Percentiles rank a stretch among this genome's conserved stretches.
Conservation (phyloP, 2,329 filamentous ascomycete genomes). For the Talaromyces amestolkiae region DNA sequence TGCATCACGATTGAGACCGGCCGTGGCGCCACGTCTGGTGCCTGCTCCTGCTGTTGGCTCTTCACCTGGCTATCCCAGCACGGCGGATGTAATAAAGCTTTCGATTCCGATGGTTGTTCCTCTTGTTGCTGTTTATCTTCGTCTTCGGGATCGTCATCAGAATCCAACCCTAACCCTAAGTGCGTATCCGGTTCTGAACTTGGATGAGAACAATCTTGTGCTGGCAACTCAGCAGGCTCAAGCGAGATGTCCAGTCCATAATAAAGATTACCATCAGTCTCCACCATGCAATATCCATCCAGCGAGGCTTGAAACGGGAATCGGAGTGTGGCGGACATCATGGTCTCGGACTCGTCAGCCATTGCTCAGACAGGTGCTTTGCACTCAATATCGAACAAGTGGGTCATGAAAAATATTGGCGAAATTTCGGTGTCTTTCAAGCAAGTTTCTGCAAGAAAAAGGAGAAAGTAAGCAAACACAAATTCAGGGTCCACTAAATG, state of each 20-base stretch:
- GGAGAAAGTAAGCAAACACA: not conserved
- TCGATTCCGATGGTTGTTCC: not conserved
- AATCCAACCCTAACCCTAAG: not conserved
- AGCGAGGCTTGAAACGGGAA: constrained; percentile 19
- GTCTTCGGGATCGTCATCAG: not conserved
- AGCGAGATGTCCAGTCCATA: constrained; percentile 11
- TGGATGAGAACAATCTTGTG: not conserved
- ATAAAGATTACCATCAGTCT: not conserved
- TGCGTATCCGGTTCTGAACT: not conserved
- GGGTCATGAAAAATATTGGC: constrained; percentile 1
- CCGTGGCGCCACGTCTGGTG: not conserved
- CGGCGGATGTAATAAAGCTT: not conserved
- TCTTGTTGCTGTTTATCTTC: not conserved
- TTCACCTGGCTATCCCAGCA: constrained; percentile 8
- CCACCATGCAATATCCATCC: constrained; percentile 2
- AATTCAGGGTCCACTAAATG: not conserved
- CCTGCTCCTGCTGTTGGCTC: not conserved
- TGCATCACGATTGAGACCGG: constrained; percentile 7
- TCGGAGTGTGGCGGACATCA: constrained; percentile 17
- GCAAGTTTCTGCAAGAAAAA: not conserved
- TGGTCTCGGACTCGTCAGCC: constrained; percentile 18
- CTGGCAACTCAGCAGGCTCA: not conserved
- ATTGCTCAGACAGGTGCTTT: constrained; percentile 1
- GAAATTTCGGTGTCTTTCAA: not conserved
- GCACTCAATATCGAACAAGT: not conserved